phyloP scores from a whole-genome alignment of 768 basidiomycete species.

The Paxillus ammoniavirescens region DNA sequence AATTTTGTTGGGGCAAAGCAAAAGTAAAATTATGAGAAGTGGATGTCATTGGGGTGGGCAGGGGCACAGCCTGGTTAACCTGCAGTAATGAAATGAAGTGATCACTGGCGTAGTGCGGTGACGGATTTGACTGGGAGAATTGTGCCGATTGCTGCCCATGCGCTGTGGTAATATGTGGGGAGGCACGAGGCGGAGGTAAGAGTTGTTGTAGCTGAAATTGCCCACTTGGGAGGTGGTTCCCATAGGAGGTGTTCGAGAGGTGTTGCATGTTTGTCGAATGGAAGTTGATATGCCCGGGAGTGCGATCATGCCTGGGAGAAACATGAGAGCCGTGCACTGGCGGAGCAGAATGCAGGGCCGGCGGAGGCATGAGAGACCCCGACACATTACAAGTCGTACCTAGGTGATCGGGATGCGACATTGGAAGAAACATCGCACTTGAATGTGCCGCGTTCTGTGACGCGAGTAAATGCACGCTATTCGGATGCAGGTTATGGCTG shows the following conservation, averaged over 20 bases:
- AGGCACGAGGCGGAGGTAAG: not conserved
- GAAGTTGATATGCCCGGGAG: conserved; percentile 1
- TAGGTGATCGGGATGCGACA: not conserved
- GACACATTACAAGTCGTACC: not conserved
- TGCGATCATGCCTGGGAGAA: not conserved
- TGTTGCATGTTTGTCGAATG: not conserved
- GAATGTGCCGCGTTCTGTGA: conserved; percentile 1
- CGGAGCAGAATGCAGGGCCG: not conserved
- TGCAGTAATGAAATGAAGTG: conserved; percentile 2
- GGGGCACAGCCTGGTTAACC: not conserved
- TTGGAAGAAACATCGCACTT: not conserved
- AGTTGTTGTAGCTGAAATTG: not conserved
- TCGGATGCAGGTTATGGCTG: not conserved
- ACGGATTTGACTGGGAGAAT: not conserved
- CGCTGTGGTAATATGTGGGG: conserved; percentile 5
- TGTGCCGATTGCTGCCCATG: not conserved
- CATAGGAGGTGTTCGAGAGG: not conserved
- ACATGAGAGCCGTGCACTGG: not conserved
- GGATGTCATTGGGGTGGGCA: not conserved
- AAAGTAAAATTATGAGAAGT: not conserved
- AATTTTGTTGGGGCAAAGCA: conserved; percentile 2
- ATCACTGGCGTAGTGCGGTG: not conserved
- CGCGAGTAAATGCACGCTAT: not conserved
- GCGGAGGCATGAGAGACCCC: not conserved
- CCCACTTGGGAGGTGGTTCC: not conserved